Evolutionary conservation across 1,139 yeast genomes (phyloP), one percentile per base, ranked within the genome.

Genomic region (Protomyces pachydermus): DNA sequence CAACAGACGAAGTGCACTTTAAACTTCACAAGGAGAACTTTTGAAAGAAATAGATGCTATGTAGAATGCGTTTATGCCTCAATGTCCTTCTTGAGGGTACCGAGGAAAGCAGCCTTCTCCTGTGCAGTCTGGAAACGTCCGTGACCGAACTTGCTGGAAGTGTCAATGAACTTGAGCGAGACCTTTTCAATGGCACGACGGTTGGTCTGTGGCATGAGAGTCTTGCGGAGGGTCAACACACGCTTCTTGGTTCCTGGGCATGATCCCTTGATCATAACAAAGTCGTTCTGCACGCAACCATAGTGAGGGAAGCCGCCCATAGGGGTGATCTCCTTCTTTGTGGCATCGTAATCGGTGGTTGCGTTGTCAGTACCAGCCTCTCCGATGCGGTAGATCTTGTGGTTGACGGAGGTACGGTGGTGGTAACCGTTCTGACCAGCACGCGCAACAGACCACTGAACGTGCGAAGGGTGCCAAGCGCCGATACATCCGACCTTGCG

Each of bases 71-170:
- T 3, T 42, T 42, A 42, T 16, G 48, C 48, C 48, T 42, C 48
- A 20, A 42, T 42, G 73, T 93, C 98, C 88, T 90, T 91, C 96
- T 95, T 95, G 81, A 93, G 88, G 78, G 98, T 91, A 86, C 99
- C 99, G 85, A 91, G 78, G 93, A 95, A 95, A 79, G 98, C 96
- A 80, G 86, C 91, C 91, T 95, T 95, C 87, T 95, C 99, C 81
- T 97, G 98, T 77, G 97, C 96, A 79, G 98, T 93, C 85, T 95
- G 99, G 98, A 95, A 95, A 87, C 98, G 93, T 86, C 99, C 99
- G 91, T 93, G 95, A 88, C 99, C 99, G 90, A 93, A 93, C 84
- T 91, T 91, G 78, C 98, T 93, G 79, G 98, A 97, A 77, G 99
- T 93, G 82, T 93, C 99, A 80, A 93, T 93, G 98, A 98, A 93